Evolutionary conservation across 495 filamentous ascomycete genomes (phyloP).

Genomic region (Talaromyces trachyspermus): DNA sequence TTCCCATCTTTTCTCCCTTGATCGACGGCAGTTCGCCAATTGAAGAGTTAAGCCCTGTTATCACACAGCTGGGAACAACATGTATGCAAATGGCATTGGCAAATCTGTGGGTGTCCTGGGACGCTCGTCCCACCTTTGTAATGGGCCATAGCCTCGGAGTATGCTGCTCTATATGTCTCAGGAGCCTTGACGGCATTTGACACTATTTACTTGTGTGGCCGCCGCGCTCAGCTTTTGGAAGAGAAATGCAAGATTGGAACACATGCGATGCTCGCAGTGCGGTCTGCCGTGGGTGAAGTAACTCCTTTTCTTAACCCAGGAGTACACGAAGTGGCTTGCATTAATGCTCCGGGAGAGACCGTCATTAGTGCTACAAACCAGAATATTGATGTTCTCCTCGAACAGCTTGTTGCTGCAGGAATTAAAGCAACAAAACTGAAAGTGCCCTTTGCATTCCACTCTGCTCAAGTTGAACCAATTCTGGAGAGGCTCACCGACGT

Average conservation of each 20-base stretch:
- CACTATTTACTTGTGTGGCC: constrained; percentile 72
- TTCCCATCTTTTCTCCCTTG: constrained; percentile 60
- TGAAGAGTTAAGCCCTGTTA: constrained; percentile 58
- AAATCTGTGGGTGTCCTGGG: constrained; percentile 72
- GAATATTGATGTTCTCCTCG: constrained; percentile 49
- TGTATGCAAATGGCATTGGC: constrained; percentile 83
- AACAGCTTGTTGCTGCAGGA: constrained; percentile 44
- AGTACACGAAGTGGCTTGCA: constrained; percentile 41
- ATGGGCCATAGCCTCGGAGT: constrained; percentile 86
- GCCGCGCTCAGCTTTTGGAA: constrained; percentile 67
- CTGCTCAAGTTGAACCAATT: constrained; percentile 71
- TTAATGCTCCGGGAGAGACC: constrained; percentile 44
- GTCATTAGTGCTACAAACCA: constrained; percentile 41
- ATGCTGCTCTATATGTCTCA: constrained; percentile 74
- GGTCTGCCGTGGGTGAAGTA: constrained; percentile 28
- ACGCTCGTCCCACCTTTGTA: constrained; percentile 66
- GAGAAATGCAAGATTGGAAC: constrained; percentile 63
- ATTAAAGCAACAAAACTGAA: constrained; percentile 64
- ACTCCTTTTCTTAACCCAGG: constrained; percentile 20
- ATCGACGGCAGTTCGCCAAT: constrained; percentile 42
- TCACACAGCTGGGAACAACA: constrained; percentile 69
- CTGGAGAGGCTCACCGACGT: constrained; percentile 56
- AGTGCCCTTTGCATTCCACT: constrained; percentile 77
- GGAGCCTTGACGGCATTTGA: constrained; percentile 74
- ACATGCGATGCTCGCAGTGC: constrained; percentile 53